These are phyloP conservation scores for Sporothrix inflata DNA, from an alignment of 2,329 filamentous ascomycete species.

Conservation along the genomic window DNA sequence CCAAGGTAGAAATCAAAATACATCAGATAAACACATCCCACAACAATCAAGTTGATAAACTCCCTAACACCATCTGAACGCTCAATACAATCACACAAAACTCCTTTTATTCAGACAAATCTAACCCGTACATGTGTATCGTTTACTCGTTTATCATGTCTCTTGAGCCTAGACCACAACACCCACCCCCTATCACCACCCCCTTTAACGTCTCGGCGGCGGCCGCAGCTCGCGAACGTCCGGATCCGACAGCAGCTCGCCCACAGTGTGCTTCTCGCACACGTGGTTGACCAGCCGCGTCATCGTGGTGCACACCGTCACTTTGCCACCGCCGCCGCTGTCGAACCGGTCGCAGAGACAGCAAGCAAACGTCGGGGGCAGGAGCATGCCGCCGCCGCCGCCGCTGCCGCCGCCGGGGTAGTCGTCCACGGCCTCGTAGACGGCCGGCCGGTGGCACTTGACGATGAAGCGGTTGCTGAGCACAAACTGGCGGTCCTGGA, in stretches of 20 bases:
- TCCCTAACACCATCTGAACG: too few relatives aligned
- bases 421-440: conserved; percentile 29
- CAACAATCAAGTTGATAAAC: too few relatives aligned
- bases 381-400: neutral
- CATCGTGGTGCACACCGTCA: conserved; percentile 38
- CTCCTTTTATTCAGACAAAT: neutral
- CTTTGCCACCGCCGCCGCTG: neutral
- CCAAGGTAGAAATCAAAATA: too few relatives aligned
- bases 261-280: conserved; percentile 35
- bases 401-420: neutral
- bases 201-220: neutral
- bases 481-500: conserved; percentile 40
- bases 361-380: conserved; percentile 39
- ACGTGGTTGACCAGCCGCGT: conserved; percentile 42
- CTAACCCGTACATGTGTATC: neutral
- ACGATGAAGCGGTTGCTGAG: conserved; percentile 43
- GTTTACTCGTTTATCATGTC: neutral
- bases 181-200: neutral
- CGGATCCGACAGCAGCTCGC: conserved; percentile 37
- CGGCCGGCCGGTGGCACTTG: conserved; percentile 44
- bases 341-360: conserved; percentile 38
- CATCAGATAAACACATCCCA: neutral
- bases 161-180: neutral
- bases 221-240: conserved; percentile 36
- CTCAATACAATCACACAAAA: neutral